phyloP scores from a whole-genome alignment of 2,329 filamentous ascomycete species.

The Nothophaeocryptopus gaeumannii region DNA sequence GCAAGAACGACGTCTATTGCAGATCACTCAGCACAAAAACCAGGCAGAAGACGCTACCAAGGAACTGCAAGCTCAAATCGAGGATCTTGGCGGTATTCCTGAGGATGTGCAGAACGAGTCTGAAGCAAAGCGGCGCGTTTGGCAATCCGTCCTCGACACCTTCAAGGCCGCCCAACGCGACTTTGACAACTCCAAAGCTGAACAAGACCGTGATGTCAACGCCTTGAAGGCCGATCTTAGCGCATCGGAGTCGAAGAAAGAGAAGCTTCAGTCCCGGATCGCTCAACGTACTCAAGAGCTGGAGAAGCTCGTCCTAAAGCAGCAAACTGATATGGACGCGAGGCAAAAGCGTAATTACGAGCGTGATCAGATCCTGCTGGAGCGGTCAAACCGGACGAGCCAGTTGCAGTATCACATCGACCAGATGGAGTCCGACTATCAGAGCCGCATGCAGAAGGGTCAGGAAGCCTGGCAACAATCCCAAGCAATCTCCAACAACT shows the following conservation, averaged over 20 bases:
- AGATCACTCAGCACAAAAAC: constrained; percentile 71
- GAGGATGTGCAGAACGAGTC: constrained; percentile 60
- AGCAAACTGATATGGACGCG: constrained; percentile 50
- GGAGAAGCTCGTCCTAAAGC: constrained; percentile 67
- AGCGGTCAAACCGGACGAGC: constrained; percentile 40
- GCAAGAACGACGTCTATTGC: constrained; percentile 69
- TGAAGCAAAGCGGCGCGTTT: constrained; percentile 56
- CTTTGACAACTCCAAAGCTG: constrained; percentile 61
- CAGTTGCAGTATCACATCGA: constrained; percentile 40
- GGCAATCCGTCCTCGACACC: constrained; percentile 53
- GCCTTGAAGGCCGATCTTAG: constrained; percentile 63
- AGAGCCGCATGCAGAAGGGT: constrained; percentile 40
- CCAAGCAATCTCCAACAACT: constrained; percentile 28
- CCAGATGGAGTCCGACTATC: constrained; percentile 37
- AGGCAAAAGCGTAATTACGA: constrained; percentile 35
- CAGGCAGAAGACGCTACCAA: constrained; percentile 63
- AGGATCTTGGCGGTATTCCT: constrained; percentile 62
- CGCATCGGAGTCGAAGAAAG: constrained; percentile 64
- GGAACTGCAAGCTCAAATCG: constrained; percentile 59
- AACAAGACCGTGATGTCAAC: constrained; percentile 62
- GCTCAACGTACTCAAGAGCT: constrained; percentile 71
- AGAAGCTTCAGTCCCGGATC: constrained; percentile 69
- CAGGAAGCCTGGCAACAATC: constrained; percentile 41
- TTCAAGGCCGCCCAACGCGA: constrained; percentile 53
- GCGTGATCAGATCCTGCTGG: constrained; percentile 25